phyloP scores from a whole-genome alignment of 108 stramenopile genomes.

The Aurantiochytrium sp. region DNA sequence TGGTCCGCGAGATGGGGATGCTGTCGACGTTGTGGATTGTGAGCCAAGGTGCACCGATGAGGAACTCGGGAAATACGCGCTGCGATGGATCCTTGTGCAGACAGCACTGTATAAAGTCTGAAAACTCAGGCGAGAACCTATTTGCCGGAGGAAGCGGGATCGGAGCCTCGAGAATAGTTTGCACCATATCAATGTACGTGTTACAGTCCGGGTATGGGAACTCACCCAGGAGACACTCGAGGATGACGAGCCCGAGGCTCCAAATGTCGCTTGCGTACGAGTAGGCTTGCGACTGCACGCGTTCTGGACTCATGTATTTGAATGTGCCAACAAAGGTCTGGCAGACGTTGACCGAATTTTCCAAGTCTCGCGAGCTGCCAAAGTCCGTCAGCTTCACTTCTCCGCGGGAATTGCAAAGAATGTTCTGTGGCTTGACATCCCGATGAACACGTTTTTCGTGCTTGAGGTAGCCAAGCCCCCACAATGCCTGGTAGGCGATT shows the following conservation, averaged over 20 bases:
- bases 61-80: not conserved
- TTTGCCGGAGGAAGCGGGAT: slow-evolving; percentile 29
- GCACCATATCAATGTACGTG: slow-evolving; percentile 43
- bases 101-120: slow-evolving; percentile 30
- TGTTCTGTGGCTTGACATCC: slow-evolving; percentile 53
- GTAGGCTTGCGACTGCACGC: slow-evolving; percentile 36
- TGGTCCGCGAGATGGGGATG: not conserved
- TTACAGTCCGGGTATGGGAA: slow-evolving; percentile 30
- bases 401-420: slow-evolving; percentile 50
- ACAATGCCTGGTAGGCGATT: slow-evolving; percentile 48
- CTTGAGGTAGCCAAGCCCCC: slow-evolving; percentile 49
- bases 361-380: slow-evolving; percentile 34
- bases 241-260: slow-evolving; percentile 43
- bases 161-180: slow-evolving; percentile 41
- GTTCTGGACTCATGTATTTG: slow-evolving; percentile 59
- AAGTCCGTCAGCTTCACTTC: slow-evolving; percentile 44
- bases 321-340: slow-evolving; percentile 60
- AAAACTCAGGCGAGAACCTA: slow-evolving; percentile 30
- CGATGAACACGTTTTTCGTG: slow-evolving; percentile 48
- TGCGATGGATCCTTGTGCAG: slow-evolving; percentile 41
- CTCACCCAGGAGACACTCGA: slow-evolving; percentile 39
- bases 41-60: not conserved
- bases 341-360: slow-evolving; percentile 45
- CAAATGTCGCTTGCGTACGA: slow-evolving; percentile 44
- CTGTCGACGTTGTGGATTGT: not conserved